phyloP scores from a whole-genome alignment of 2,329 filamentous ascomycete genomes.

The Aspergillus latus region DNA sequence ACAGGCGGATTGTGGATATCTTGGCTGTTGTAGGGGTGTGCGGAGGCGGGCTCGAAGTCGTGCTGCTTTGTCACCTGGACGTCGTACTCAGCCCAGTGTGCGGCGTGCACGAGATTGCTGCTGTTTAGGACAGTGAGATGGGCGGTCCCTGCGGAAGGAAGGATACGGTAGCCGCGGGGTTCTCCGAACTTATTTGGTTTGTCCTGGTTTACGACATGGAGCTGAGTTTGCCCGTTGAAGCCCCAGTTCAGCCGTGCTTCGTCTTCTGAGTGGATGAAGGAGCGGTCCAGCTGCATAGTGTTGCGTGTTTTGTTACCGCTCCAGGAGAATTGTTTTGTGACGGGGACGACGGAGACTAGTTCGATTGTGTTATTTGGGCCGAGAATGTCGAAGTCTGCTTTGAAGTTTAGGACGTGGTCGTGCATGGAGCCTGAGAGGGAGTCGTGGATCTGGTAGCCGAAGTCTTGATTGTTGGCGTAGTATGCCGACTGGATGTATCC shows the following conservation, averaged over 20 bases:
- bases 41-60: constrained; percentile 12
- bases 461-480: constrained; percentile 19
- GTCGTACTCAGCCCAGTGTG: constrained; percentile 17
- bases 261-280: constrained; percentile 9
- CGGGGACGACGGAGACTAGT: constrained; percentile 13
- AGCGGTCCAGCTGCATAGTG: constrained; percentile 18
- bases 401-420: constrained; percentile 21
- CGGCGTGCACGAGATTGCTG: constrained; percentile 13
- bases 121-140: constrained; percentile 15
- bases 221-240: constrained; percentile 14
- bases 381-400: constrained; percentile 20
- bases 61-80: constrained; percentile 16
- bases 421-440: constrained; percentile 19
- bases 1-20: constrained; percentile 17
- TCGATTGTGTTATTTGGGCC: constrained; percentile 16
- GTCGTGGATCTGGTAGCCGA: constrained; percentile 19
- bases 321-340: constrained; percentile 17
- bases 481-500: constrained; percentile 18
- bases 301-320: constrained; percentile 11
- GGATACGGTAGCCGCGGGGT: constrained; percentile 15
- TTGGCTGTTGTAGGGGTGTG: constrained; percentile 16
- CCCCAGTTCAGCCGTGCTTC: constrained; percentile 14
- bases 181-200: constrained; percentile 16
- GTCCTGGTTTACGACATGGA: constrained; percentile 17
- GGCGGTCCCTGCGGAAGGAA: constrained; percentile 7